Conservation (phyloP, 257 asterid species). For the Penstemon davidsonii region DNA sequence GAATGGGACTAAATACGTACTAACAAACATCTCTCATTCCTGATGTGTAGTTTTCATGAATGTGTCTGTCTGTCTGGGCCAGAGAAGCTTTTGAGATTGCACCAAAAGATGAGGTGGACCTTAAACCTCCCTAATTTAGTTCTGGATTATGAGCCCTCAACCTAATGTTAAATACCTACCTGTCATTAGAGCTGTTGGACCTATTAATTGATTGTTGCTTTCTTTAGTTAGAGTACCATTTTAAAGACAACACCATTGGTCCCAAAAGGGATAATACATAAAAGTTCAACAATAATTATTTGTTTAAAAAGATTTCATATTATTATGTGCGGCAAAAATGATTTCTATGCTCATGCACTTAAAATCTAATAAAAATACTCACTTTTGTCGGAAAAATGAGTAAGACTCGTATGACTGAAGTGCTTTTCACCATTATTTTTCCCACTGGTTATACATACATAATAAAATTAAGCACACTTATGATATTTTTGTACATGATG, state of each 20-base stretch:
- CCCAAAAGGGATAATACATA: no score
- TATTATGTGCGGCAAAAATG: no score
- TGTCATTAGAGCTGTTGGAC: not conserved
- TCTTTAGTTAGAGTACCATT: not conserved
- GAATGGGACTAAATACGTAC: not conserved
- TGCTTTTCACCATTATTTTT: no score
- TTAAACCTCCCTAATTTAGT: slow-evolving; percentile 1
- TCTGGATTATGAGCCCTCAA: not conserved
- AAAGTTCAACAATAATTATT: no score
- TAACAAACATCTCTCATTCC: not conserved
- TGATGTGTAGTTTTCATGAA: slow-evolving; percentile 33
- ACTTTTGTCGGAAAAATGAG: no score
- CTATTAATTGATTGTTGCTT: not conserved
- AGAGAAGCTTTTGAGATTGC: slow-evolving; percentile 8
- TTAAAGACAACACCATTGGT: not conserved
- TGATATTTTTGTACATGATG: no score
- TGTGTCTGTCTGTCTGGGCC: not conserved
- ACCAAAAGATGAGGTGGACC: slow-evolving; percentile 18
- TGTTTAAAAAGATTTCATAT: no score
- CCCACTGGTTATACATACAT: no score
- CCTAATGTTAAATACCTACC: not conserved
- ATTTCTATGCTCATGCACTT: no score
- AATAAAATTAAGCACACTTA: no score
- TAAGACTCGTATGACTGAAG: no score
- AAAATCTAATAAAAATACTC: no score